Evolutionary conservation across 306 rosid genomes (phyloP), one percentile per base, ranked within the genome.

Genomic region (Quercus gilva): DNA sequence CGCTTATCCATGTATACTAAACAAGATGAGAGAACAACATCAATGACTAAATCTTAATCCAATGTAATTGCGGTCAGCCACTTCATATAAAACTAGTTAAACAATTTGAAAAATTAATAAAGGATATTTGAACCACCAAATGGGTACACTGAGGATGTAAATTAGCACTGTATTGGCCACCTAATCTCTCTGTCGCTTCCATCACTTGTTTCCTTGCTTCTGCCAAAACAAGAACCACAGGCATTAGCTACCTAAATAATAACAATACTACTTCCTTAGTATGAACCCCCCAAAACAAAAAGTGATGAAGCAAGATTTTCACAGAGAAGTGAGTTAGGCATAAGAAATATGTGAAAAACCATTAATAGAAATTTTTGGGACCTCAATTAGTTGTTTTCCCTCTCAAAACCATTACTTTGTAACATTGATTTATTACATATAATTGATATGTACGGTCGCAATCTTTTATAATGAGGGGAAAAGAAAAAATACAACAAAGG

Each of bases 71-170:
- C 4, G n/a, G 68, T 4, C 33, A 15, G 14, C 51, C 63, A 83
- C 76, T 57, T 41, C 65, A 12, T 63, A 69, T 53, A 71, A 43
- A 77, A 71, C 23, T 68, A 72, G 26, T 55, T 17, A 75, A 21
- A 78, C 55, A 4, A 26, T 78, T 57, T 35, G 57, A 60, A 33
- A 26, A 23, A 63, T 53, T 58, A 21, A 52, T 19, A 81, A 95
- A 96, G 99, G 99, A 96, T 96, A 96, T 96, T 83, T 96, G 97
- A 74, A 96, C 99, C 87, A 93, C 99, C 97, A 96, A 89, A 89
- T 96, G 99, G 74, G 98, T 93, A 85, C 99, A 96, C 72, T 90
- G 96, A 6, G 97, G 96, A 88, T 91, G 96, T 82, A 96, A 86
- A 81, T 89, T 87, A 69, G 98, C 90, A 88, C 99, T 93, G 82